phyloP scores from a whole-genome alignment of 768 basidiomycete species.

The Russula sp. region DNA sequence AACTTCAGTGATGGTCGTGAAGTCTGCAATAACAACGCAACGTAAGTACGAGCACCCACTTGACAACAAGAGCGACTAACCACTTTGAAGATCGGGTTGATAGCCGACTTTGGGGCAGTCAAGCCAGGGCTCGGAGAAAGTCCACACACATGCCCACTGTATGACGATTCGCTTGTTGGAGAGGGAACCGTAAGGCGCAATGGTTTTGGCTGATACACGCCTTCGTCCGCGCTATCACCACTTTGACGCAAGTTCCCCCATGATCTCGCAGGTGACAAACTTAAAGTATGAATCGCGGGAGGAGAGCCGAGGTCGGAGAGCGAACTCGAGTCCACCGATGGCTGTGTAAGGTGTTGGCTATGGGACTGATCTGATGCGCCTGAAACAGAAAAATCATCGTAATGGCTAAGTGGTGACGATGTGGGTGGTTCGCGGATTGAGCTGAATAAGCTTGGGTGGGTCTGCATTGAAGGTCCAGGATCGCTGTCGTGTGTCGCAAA shows the following conservation, averaged over 20 bases:
- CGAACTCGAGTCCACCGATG: conserved; percentile 59
- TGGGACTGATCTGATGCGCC: conserved; percentile 77
- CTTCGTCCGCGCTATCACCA: conserved; percentile 30
- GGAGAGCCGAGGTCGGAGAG: conserved; percentile 69
- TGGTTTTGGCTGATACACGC: conserved; percentile 30
- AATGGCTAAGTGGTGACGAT: conserved; percentile 70
- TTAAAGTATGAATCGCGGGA: conserved; percentile 70
- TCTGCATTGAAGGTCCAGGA: conserved; percentile 69
- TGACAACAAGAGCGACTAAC: conserved; percentile 48
- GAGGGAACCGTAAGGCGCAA: conserved; percentile 33
- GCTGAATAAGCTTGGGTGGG: conserved; percentile 58
- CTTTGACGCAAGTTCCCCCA: conserved; percentile 33
- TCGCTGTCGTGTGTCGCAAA: conserved; percentile 85
- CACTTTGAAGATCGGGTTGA: conserved; percentile 90
- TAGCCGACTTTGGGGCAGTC: conserved; percentile 57
- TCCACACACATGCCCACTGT: conserved; percentile 47
- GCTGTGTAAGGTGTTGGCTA: conserved; percentile 70
- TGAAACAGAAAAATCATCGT: conserved; percentile 65
- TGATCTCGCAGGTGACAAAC: conserved; percentile 59
- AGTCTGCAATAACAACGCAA: conserved; percentile 42
- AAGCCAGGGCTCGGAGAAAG: conserved; percentile 60
- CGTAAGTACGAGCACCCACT: neutral
- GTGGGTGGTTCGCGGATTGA: conserved; percentile 75
- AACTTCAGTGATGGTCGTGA: conserved; percentile 48
- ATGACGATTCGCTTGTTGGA: conserved; percentile 31